Evolutionary conservation across 2,329 filamentous ascomycete genomes (phyloP).

Genomic region (Diaporthe sp.): DNA sequence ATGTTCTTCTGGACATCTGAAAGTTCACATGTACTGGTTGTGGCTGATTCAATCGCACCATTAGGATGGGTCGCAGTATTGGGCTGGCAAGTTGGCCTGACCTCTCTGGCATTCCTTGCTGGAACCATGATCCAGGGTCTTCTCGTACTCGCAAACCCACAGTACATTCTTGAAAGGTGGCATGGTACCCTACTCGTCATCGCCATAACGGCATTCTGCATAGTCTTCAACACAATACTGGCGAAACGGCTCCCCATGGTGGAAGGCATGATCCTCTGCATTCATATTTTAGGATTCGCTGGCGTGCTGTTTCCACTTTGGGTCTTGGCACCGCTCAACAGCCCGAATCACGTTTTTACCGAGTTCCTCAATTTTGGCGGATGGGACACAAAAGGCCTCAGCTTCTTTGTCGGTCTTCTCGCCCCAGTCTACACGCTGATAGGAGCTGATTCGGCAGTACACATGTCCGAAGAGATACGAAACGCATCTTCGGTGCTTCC

Average conservation of each 20-base stretch:
- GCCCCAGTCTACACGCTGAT: constrained; percentile 53
- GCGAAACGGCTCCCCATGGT: constrained; percentile 60
- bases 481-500: constrained; percentile 52
- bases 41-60: neutral
- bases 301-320: constrained; percentile 46
- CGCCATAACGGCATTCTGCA: constrained; percentile 58
- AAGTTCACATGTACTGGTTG: neutral
- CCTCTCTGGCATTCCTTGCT: constrained; percentile 56
- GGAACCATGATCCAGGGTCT: constrained; percentile 63
- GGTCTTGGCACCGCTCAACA: constrained; percentile 44
- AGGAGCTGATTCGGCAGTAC: constrained; percentile 51
- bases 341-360: constrained; percentile 53
- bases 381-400: constrained; percentile 59
- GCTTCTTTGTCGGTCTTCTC: constrained; percentile 61
- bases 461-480: constrained; percentile 55
- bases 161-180: constrained; percentile 56
- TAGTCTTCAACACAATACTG: constrained; percentile 64
- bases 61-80: constrained; percentile 62
- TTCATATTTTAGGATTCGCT: constrained; percentile 53
- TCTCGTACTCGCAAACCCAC: constrained; percentile 53
- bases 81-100: constrained; percentile 58
- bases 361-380: constrained; percentile 62
- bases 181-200: constrained; percentile 64
- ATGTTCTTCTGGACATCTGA: constrained; percentile 15
- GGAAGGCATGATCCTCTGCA: constrained; percentile 61